Evolutionary conservation across 208 protist species (phyloP).

Genomic region (Histomonas meleagridis): DNA sequence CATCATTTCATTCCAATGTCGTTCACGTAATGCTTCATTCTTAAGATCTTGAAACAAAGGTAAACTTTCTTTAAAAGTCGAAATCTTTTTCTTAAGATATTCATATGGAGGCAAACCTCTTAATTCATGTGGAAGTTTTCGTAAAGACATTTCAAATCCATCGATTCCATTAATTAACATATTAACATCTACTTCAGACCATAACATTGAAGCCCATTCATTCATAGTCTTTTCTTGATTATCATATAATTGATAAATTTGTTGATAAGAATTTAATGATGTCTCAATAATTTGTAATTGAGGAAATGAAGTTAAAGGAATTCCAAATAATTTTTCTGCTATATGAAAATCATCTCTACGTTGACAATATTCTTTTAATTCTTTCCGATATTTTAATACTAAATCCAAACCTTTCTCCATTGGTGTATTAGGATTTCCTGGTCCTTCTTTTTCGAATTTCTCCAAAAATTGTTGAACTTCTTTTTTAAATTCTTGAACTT

Average conservation of each 20-base stretch:
- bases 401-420: slow-evolving; percentile 28
- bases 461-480: neutral
- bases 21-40: slow-evolving; percentile 73
- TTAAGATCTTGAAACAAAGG: slow-evolving; percentile 84
- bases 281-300: slow-evolving; percentile 72
- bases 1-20: slow-evolving; percentile 92
- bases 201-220: slow-evolving; percentile 82
- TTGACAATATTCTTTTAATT: neutral
- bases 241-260: slow-evolving; percentile 78
- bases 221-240: slow-evolving; percentile 69
- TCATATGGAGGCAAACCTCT: slow-evolving; percentile 60
- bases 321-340: slow-evolving; percentile 86
- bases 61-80: slow-evolving; percentile 79
- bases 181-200: slow-evolving; percentile 81
- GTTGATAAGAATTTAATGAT: slow-evolving; percentile 66
- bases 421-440: slow-evolving; percentile 5
- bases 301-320: slow-evolving; percentile 75
- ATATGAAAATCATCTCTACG: slow-evolving; percentile 11
- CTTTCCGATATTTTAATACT: neutral
- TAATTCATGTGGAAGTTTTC: slow-evolving; percentile 67
- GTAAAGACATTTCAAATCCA: slow-evolving; percentile 65
- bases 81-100: slow-evolving; percentile 71
- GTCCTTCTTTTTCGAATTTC: slow-evolving; percentile 25
- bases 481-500: neutral
- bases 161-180: slow-evolving; percentile 78